phyloP scores from a whole-genome alignment of 257 asterid species.

The Solanum chaucha region DNA sequence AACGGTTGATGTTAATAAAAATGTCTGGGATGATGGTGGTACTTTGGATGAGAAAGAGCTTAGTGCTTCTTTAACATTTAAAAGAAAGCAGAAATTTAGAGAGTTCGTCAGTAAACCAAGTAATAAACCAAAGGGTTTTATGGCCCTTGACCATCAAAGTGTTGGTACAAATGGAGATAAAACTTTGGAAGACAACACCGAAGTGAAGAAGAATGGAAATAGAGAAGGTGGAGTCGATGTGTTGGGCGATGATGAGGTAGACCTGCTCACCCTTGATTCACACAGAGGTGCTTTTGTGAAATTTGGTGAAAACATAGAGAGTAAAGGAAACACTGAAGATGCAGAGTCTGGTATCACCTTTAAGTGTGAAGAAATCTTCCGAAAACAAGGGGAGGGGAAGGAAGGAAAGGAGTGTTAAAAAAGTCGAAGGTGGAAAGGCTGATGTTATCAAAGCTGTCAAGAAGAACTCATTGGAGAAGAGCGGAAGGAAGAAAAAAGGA shows the following conservation, averaged over 20 bases:
- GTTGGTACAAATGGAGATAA: conserved; percentile 3
- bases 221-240: conserved; percentile 7
- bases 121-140: conserved; percentile 64
- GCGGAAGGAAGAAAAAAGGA: background rate
- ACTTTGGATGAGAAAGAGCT: conserved; percentile 13
- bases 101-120: conserved; percentile 18
- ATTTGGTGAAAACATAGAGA: conserved; percentile 11
- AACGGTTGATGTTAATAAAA: conserved; percentile 10
- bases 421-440: conserved; percentile 12
- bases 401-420: background rate
- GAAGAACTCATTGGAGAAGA: background rate
- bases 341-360: background rate
- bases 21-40: conserved; percentile 17
- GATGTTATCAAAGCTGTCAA: conserved; percentile 5
- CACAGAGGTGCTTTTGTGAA: conserved; percentile 5
- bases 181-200: conserved; percentile 6
- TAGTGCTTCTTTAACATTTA: conserved; percentile 35
- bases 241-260: conserved; percentile 14
- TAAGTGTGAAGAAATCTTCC: conserved; percentile 5
- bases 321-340: conserved; percentile 6
- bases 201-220: conserved; percentile 12
- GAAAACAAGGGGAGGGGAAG: background rate
- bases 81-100: conserved; percentile 59
- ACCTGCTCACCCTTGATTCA: conserved; percentile 11
- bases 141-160: conserved; percentile 13